Evolutionary conservation across 192 early-diverging fungal genomes (phyloP).

Genomic region (Umbelopsis sp.): DNA sequence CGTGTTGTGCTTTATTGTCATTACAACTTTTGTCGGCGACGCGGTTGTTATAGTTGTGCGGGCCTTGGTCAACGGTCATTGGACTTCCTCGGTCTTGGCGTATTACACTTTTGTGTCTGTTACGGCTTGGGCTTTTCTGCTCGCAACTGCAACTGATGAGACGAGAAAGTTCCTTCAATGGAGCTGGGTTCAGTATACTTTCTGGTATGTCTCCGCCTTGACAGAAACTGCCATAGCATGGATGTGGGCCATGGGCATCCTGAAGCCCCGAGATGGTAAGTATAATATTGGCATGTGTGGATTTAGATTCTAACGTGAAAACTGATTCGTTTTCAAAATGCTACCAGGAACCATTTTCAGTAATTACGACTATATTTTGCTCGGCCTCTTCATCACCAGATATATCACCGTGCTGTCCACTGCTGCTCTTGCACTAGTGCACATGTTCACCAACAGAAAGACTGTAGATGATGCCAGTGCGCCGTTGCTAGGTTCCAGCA

Average conservation of each 20-base stretch:
- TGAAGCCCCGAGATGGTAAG: conserved; percentile 33
- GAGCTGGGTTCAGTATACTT: conserved; percentile 56
- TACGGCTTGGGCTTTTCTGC: conserved; percentile 40
- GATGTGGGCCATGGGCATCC: conserved; percentile 41
- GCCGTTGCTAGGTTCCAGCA: conserved; percentile 29
- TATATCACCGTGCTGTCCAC: conserved; percentile 43
- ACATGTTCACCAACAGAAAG: conserved; percentile 29
- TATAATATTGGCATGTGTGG: neutral
- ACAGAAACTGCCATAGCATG: conserved; percentile 50
- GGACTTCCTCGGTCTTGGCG: conserved; percentile 45
- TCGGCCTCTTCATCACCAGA: conserved; percentile 49
- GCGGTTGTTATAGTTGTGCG: conserved; percentile 39
- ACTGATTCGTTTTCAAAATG: neutral
- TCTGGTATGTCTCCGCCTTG: conserved; percentile 49
- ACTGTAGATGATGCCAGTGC: conserved; percentile 29
- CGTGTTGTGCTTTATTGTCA: conserved; percentile 31
- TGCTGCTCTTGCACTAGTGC: conserved; percentile 39
- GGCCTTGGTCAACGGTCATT: conserved; percentile 43
- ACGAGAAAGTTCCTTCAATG: conserved; percentile 42
- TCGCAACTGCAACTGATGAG: conserved; percentile 44
- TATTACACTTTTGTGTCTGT: conserved; percentile 47
- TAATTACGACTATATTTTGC: conserved; percentile 42
- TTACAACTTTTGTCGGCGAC: conserved; percentile 39
- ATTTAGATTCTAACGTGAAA: neutral
- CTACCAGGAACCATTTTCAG: conserved; percentile 23